These are phyloP conservation scores for Cydonia oblonga DNA, from an alignment of 331 rosid genomes.

Conservation along the genomic window DNA sequence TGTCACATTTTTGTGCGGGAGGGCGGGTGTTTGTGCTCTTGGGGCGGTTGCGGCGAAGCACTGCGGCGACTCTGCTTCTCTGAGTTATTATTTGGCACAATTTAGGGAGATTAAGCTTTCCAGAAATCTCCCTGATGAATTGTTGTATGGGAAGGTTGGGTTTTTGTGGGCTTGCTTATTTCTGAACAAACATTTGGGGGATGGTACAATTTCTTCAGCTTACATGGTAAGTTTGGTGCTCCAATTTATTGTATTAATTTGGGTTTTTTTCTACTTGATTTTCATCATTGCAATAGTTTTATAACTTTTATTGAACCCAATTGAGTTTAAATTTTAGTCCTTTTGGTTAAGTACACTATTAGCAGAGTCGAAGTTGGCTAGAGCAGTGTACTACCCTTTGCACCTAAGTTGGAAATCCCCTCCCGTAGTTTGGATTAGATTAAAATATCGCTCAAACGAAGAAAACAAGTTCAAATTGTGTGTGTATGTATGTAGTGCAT, in stretches of 20 bases:
- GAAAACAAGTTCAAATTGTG: too few relatives aligned
- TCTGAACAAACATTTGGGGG: slow-evolving; percentile 56
- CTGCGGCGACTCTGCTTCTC: slow-evolving; percentile 30
- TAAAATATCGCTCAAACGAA: too few relatives aligned
- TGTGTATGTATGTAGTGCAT: too few relatives aligned
- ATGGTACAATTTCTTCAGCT: slow-evolving; percentile 38
- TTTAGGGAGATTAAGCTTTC: slow-evolving; percentile 58
- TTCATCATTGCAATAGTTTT: background rate
- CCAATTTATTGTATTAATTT: background rate
- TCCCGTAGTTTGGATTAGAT: too few relatives aligned
- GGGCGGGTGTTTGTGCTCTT: slow-evolving; percentile 66
- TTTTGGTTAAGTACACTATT: background rate
- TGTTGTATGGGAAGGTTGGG: slow-evolving; percentile 65
- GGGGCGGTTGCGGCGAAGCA: slow-evolving; percentile 64
- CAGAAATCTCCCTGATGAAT: slow-evolving; percentile 56
- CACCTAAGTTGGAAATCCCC: too few relatives aligned
- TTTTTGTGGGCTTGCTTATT: slow-evolving; percentile 67
- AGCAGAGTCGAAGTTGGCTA: too few relatives aligned
- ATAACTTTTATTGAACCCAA: background rate
- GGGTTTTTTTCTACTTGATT: background rate
- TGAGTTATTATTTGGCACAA: slow-evolving; percentile 41
- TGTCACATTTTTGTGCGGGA: slow-evolving; percentile 61
- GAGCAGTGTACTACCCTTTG: too few relatives aligned
- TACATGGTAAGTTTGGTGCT: slow-evolving; percentile 37
- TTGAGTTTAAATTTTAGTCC: background rate